A percentile compares a stretch with the other conserved stretches of the same genome.
These are phyloP conservation scores for Chrysanthemum makinoi DNA, from an alignment of 129 eudicot genomes.

Conservation along the genomic window DNA sequence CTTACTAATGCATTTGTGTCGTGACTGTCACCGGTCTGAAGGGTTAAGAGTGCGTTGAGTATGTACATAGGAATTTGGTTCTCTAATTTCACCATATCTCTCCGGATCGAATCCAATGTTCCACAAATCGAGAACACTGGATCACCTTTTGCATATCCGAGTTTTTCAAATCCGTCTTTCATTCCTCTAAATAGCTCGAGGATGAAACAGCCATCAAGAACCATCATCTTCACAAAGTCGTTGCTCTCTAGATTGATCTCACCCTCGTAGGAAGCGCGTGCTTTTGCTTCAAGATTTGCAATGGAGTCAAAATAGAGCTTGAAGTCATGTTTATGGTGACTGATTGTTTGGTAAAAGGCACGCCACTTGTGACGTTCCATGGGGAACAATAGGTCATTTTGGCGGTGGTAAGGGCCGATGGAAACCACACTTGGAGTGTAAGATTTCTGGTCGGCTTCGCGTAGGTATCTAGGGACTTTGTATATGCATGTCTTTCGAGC, in stretches of 20 bases:
- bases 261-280: constrained; percentile 66
- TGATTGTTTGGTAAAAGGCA: constrained; percentile 48
- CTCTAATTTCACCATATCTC: constrained; percentile 79
- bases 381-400: constrained; percentile 35
- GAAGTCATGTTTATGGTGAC: constrained; percentile 38
- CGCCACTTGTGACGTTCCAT: constrained; percentile 88
- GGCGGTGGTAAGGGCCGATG: constrained; percentile 72
- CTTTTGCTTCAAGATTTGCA: constrained; percentile 49
- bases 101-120: constrained; percentile 61
- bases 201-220: constrained; percentile 59
- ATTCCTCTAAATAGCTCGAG: constrained; percentile 69
- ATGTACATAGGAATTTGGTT: constrained; percentile 63
- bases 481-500: constrained; percentile 61
- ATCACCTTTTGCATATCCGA: constrained; percentile 54
- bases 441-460: constrained; percentile 59
- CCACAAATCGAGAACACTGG: constrained; percentile 78
- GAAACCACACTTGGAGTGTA: constrained; percentile 65
- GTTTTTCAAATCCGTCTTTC: constrained; percentile 37
- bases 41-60: constrained; percentile 36
- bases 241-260: constrained; percentile 37
- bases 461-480: constrained; percentile 54
- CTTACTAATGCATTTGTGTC: constrained; percentile 30
- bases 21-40: constrained; percentile 31
- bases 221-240: constrained; percentile 64
- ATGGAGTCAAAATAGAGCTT: constrained; percentile 45